Evolutionary conservation across 2,329 filamentous ascomycete species (phyloP), one percentile per base, ranked within the genome.

Genomic region (Botrytis deweyae): DNA sequence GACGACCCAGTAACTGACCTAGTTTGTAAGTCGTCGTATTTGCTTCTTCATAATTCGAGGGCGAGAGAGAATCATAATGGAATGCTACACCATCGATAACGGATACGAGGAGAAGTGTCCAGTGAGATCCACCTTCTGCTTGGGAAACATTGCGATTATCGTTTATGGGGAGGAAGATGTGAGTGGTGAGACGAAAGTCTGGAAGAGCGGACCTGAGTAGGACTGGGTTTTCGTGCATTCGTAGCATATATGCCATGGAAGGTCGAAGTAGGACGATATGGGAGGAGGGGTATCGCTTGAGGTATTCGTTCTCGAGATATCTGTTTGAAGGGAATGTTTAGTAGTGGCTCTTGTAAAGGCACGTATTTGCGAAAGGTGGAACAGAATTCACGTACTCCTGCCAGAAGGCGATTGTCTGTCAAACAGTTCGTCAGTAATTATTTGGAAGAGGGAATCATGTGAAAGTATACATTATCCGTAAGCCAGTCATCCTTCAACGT

Each of bases 101-200:
- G 20, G 91, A 94, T 46, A 99, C 95, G 3, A 99, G 88, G 0
- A 99, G 89, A 0, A 99, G 86, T 0, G 94, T 97, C 96, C 96
- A 99, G 82, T 99, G 96, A 4, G 92, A 93, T 58, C 96, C 96
- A 59, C 93, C 94, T 83, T 98, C 95, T n/a, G 94, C 91, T 73
- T 91, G 85, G 68, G 87, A 88, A 66, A 92, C 89, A 78, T 94
- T 93, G 65, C 88, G 87, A 79, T 91, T 93, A 84, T 99, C 95
- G 83, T 98, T 98, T 82, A 99, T 92, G 33, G 96, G 96, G 4
- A 99, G 89, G 84, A 99, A 99, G 78, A 98, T 92, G 83, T 99
- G 96, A 6, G 95, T 97, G 61, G 93, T 92, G 72, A 88, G 88
- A 55, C 84, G 85, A 83, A 98, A 97, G 81, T 96, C 87, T 9